These are phyloP conservation scores for Luffa acutangula DNA, from an alignment of 306 rosid species.

Conservation along the genomic window DNA sequence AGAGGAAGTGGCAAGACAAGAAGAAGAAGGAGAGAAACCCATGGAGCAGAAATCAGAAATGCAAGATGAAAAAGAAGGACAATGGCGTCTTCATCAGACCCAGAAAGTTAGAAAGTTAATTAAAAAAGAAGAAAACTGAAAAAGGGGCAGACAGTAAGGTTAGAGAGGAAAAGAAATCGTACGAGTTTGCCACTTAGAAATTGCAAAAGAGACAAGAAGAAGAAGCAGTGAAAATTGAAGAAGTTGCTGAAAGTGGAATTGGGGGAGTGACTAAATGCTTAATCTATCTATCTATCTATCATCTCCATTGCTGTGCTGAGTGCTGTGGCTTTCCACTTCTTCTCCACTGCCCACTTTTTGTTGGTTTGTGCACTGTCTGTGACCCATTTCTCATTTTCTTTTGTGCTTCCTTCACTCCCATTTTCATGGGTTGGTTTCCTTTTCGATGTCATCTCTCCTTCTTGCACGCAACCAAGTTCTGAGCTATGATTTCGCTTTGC, in stretches of 20 bases:
- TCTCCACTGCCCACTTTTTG: neutral
- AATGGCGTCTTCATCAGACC: constrained; percentile 32
- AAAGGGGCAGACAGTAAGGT: neutral
- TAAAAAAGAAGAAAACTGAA: neutral
- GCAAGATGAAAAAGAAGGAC: constrained; percentile 18
- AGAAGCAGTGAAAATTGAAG: neutral
- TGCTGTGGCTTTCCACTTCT: neutral
- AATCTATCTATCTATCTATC: neutral
- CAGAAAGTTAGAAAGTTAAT: constrained; percentile 7
- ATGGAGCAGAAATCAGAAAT: constrained; percentile 30
- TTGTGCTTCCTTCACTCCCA: neutral
- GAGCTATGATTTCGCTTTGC: neutral
- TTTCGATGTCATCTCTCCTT: neutral
- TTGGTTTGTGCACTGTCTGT: neutral
- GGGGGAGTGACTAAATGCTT: neutral
- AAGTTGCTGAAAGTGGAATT: neutral
- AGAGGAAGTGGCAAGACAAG: constrained; percentile 36
- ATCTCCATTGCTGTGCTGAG: neutral
- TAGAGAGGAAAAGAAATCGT: neutral
- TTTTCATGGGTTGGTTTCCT: neutral
- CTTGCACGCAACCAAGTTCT: neutral
- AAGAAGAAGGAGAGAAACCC: constrained; percentile 43
- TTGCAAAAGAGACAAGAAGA: neutral
- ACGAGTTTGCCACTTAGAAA: neutral
- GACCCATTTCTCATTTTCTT: neutral